Percentiles rank a stretch among this genome's conserved stretches.
phyloP scores from a whole-genome alignment of 352 stramenopile species.

The Thalassiosira livingstoniorum region DNA sequence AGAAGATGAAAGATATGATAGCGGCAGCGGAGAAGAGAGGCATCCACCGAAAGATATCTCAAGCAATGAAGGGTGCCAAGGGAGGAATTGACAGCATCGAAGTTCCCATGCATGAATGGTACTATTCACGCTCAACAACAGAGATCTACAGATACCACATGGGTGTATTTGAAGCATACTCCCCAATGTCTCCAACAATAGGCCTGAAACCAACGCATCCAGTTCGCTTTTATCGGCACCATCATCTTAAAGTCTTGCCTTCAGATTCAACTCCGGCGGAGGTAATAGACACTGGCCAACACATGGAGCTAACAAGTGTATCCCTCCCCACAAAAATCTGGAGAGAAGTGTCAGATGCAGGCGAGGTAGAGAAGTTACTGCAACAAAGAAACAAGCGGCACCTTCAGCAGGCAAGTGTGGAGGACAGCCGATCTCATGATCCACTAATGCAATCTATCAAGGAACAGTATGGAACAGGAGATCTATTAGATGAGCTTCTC shows the following conservation, averaged over 20 bases:
- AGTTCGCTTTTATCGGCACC: background rate
- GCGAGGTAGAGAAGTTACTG: background rate
- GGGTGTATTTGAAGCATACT: slow-evolving; percentile 12
- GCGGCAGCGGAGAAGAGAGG: background rate
- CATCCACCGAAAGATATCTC: background rate
- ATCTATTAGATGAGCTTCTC: background rate
- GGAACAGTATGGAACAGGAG: background rate
- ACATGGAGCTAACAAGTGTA: background rate
- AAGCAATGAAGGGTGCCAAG: background rate
- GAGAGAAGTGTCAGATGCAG: background rate
- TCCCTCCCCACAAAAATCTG: background rate
- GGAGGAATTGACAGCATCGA: background rate
- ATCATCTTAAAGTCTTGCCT: slow-evolving; percentile 16
- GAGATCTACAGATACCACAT: slow-evolving; percentile 4
- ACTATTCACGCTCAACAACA: slow-evolving; percentile 1
- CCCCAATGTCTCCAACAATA: background rate
- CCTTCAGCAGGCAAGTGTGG: background rate
- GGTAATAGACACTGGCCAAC: background rate
- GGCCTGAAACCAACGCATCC: background rate
- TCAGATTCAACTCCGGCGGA: background rate
- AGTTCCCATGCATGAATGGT: slow-evolving; percentile 5
- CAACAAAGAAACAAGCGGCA: background rate
- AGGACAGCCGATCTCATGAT: background rate
- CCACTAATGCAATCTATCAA: background rate
- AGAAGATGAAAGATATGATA: slow-evolving; percentile 23